phyloP scores from a whole-genome alignment of 202 grass and related monocot genomes.

The Musa balbisiana region DNA sequence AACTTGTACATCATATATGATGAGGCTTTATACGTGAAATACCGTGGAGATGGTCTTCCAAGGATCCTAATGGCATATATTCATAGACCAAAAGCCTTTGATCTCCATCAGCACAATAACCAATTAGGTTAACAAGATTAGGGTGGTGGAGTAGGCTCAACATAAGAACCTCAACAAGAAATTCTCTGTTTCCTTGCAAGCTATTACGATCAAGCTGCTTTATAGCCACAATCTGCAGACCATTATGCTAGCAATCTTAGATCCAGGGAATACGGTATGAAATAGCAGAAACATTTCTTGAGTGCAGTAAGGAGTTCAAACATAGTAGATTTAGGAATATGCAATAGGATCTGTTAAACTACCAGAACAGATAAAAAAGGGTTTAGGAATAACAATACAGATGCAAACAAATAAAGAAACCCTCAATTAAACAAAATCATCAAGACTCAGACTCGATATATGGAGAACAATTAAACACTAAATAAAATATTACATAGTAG shows the following conservation, averaged over 20 bases:
- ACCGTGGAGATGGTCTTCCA: constrained; percentile 75
- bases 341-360: too few species aligned
- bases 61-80: constrained; percentile 74
- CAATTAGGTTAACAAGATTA: constrained; percentile 89
- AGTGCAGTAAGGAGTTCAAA: not conserved
- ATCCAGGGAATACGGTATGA: constrained; percentile 21
- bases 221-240: constrained; percentile 64
- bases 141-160: constrained; percentile 61
- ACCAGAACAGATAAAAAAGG: too few species aligned
- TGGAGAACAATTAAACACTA: too few species aligned
- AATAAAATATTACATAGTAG: not conserved
- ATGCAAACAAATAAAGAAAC: too few species aligned
- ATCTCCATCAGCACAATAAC: constrained; percentile 53
- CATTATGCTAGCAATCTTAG: not conserved
- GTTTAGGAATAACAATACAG: too few species aligned
- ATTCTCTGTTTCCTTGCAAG: constrained; percentile 67
- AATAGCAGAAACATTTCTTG: constrained; percentile 9
- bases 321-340: too few species aligned
- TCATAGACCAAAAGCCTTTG: constrained; percentile 95
- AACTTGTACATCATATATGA: not conserved
- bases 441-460: too few species aligned
- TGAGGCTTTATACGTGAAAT: constrained; percentile 5
- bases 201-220: constrained; percentile 66
- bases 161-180: constrained; percentile 62
- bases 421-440: too few species aligned